phyloP scores from a whole-genome alignment of 2,329 filamentous ascomycete species.

The Aureobasidium uvarum region DNA sequence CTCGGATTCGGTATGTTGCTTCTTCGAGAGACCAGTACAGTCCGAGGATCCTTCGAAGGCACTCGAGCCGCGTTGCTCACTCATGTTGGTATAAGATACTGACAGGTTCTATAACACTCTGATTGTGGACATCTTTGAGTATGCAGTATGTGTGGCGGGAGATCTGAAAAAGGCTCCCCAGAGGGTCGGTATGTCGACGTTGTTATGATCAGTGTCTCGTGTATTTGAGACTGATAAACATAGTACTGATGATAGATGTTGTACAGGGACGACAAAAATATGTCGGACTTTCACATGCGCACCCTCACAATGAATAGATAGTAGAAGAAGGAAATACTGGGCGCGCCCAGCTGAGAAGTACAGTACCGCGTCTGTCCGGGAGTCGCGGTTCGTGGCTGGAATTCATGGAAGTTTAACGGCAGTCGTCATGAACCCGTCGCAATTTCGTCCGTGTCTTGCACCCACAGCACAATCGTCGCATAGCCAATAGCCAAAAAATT shows the following conservation, averaged over 20 bases:
- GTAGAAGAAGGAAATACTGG: constrained; percentile 7
- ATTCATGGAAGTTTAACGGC: constrained; percentile 6
- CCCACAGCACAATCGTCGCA: neutral
- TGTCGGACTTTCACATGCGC: neutral
- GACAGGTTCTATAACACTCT: neutral
- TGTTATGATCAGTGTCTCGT: neutral
- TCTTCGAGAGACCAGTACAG: neutral
- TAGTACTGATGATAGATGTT: neutral
- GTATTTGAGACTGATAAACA: neutral
- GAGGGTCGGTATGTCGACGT: neutral
- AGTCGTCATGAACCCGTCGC: neutral
- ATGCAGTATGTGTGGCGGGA: neutral
- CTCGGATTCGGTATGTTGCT: neutral
- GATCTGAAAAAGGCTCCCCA: neutral
- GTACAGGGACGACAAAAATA: too few species aligned
- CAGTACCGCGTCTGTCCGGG: neutral
- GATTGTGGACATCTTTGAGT: neutral
- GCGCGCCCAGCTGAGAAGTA: constrained; percentile 2
- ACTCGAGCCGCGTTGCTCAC: constrained; percentile 8
- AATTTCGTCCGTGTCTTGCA: neutral
- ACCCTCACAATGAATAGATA: neutral
- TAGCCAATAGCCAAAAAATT: too few species aligned
- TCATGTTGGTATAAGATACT: neutral
- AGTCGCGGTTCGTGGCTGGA: constrained; percentile 13
- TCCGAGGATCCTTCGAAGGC: constrained; percentile 15